Conservation (phyloP, 306 rosid genomes). For the Casuarina glauca region DNA sequence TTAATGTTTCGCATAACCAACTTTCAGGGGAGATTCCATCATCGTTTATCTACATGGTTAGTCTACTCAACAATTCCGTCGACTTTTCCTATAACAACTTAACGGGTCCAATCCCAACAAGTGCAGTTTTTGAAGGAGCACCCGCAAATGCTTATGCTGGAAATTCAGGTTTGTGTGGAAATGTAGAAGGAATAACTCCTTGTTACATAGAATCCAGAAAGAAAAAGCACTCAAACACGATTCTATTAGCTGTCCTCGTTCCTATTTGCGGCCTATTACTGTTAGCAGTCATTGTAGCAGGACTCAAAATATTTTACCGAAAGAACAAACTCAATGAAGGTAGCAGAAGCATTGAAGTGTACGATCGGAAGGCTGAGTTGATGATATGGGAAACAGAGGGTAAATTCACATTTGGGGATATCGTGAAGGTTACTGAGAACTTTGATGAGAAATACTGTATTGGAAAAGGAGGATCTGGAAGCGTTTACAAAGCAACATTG, state of each 20-base stretch:
- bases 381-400: conserved; percentile 42
- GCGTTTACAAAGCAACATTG: conserved; percentile 55
- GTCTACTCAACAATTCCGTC: conserved; percentile 36
- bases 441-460: conserved; percentile 58
- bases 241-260: conserved; percentile 47
- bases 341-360: conserved; percentile 19
- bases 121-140: conserved; percentile 33
- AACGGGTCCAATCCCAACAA: conserved; percentile 50
- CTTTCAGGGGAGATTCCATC: too few species aligned
- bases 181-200: conserved; percentile 30
- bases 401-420: conserved; percentile 43
- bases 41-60: conserved; percentile 16
- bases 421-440: conserved; percentile 55
- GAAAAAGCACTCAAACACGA: conserved; percentile 29
- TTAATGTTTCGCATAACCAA: too few species aligned
- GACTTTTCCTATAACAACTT: conserved; percentile 68
- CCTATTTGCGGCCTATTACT: conserved; percentile 40
- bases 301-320: conserved; percentile 6
- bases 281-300: conserved; percentile 18
- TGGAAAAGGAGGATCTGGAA: conserved; percentile 77
- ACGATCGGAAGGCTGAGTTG: conserved; percentile 1
- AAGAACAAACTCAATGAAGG: conserved; percentile 34
- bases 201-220: conserved; percentile 19
- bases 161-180: conserved; percentile 60
- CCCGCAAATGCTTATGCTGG: conserved; percentile 46